phyloP scores from a whole-genome alignment of 257 asterid genomes.

The Buddleja alternifolia region DNA sequence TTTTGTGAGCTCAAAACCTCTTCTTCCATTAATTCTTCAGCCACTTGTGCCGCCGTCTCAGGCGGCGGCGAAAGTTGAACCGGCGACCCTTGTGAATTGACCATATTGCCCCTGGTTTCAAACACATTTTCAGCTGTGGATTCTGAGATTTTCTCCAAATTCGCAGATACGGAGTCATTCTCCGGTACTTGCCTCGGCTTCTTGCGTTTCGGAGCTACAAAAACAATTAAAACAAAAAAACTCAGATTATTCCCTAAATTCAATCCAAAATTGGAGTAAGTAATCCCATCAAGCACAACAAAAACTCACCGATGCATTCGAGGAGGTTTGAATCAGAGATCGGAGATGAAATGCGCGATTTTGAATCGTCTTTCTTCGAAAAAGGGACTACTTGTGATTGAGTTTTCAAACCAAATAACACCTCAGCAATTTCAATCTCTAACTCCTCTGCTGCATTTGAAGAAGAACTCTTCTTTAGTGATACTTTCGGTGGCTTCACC shows the following conservation, averaged over 20 bases:
- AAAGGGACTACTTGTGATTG: conserved; percentile 76
- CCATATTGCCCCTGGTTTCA: conserved; percentile 44
- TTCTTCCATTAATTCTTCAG: conserved; percentile 47
- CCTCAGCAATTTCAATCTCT: conserved; percentile 97
- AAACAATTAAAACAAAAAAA: background rate
- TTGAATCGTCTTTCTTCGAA: conserved; percentile 68
- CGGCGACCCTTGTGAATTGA: conserved; percentile 34
- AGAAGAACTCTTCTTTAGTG: conserved; percentile 63
- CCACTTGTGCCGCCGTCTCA: conserved; percentile 30
- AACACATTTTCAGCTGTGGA: conserved; percentile 49
- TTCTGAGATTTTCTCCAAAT: conserved; percentile 52
- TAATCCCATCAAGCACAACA: no score
- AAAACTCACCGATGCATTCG: no score
- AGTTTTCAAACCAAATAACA: conserved; percentile 77
- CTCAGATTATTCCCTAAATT: no score
- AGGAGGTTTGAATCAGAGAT: conserved; percentile 46
- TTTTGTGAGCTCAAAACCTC: conserved; percentile 49
- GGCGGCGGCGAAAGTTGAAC: conserved; percentile 26
- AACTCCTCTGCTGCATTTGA: conserved; percentile 86
- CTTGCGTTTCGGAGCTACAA: conserved; percentile 67
- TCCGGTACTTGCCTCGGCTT: conserved; percentile 62
- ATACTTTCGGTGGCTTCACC: conserved; percentile 76
- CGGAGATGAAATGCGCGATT: conserved; percentile 69
- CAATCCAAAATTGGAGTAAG: no score
- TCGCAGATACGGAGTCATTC: conserved; percentile 32